A percentile compares a stretch with the other conserved stretches of the same genome.
phyloP scores from a whole-genome alignment of 2,329 filamentous ascomycete genomes.

The Metarhizium rileyi region DNA sequence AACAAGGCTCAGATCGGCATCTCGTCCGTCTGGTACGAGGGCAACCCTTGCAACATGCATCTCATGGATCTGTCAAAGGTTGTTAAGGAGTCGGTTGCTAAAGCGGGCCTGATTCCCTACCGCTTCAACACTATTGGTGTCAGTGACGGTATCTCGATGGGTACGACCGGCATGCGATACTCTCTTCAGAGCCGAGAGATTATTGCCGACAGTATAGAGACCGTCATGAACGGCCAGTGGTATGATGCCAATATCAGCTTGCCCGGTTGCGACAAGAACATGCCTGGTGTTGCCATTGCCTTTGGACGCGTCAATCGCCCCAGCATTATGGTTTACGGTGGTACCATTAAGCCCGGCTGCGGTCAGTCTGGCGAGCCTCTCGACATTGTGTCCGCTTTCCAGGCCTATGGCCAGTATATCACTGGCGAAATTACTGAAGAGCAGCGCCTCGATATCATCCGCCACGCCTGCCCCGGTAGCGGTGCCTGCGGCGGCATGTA shows the following conservation, averaged over 20 bases:
- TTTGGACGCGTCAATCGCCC: conserved; percentile 94
- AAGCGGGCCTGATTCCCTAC: conserved; percentile 79
- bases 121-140: conserved; percentile 99
- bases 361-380: conserved; percentile 65
- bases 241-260: conserved; percentile 97
- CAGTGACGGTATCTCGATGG: conserved; percentile 97
- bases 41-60: conserved; percentile 99
- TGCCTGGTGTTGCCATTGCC: conserved; percentile 86
- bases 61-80: conserved; percentile 77
- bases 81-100: conserved; percentile 51
- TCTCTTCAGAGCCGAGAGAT: conserved; percentile 90
- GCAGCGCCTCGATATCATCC: conserved; percentile 87
- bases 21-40: conserved; percentile 95
- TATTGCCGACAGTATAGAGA: conserved; percentile 97
- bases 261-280: conserved; percentile 98
- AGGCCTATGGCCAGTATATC: conserved; percentile 93
- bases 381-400: conserved; percentile 96
- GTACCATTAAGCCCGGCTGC: conserved; percentile 87
- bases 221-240: conserved; percentile 98
- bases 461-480: conserved; percentile 61
- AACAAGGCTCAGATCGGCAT: conserved; percentile 96
- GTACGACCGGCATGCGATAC: conserved; percentile 93
- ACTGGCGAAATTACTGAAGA: conserved; percentile 85
- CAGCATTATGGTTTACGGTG: conserved; percentile 95
- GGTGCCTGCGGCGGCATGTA: conserved; percentile 83